Percentiles rank a stretch among this genome's conserved stretches.
Conservation (phyloP, 345 rosid species). For the Ailanthus altissimus region DNA sequence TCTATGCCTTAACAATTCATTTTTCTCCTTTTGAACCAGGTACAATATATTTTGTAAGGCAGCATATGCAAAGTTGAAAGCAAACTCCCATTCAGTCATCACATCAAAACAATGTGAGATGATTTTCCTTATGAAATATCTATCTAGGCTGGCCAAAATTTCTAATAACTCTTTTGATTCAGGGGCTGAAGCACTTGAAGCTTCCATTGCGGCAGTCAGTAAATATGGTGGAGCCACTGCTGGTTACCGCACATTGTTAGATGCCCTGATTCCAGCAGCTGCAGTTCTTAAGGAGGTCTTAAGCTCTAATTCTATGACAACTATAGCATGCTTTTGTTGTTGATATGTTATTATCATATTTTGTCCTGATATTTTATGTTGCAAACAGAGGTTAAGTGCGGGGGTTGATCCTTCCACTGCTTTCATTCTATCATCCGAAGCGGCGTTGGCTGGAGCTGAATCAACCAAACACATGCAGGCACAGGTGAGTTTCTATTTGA, state of each 20-base stretch:
- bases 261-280: constrained; percentile 93
- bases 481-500: constrained; percentile 53
- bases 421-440: constrained; percentile 75
- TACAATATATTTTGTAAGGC: constrained; percentile 85
- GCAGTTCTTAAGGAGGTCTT: constrained; percentile 76
- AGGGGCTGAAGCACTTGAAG: constrained; percentile 91
- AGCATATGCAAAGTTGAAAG: constrained; percentile 76
- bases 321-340: constrained; percentile 5
- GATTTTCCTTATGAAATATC: constrained; percentile 15
- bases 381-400: constrained; percentile 65
- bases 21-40: constrained; percentile 41
- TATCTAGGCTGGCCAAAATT: constrained; percentile 16
- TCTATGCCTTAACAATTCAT: not conserved
- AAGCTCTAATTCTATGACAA: not conserved
- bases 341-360: not conserved
- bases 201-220: constrained; percentile 82
- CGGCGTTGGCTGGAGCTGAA: constrained; percentile 85
- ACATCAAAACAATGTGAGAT: constrained; percentile 80
- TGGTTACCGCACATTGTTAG: constrained; percentile 87
- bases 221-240: constrained; percentile 94
- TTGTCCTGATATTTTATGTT: constrained; percentile 20
- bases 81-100: constrained; percentile 44
- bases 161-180: constrained; percentile 28
- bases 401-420: constrained; percentile 74
- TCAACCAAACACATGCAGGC: constrained; percentile 86